Base-by-base conservation (phyloP, 495 filamentous ascomycete species). In the Bacidia rubella region DNA sequence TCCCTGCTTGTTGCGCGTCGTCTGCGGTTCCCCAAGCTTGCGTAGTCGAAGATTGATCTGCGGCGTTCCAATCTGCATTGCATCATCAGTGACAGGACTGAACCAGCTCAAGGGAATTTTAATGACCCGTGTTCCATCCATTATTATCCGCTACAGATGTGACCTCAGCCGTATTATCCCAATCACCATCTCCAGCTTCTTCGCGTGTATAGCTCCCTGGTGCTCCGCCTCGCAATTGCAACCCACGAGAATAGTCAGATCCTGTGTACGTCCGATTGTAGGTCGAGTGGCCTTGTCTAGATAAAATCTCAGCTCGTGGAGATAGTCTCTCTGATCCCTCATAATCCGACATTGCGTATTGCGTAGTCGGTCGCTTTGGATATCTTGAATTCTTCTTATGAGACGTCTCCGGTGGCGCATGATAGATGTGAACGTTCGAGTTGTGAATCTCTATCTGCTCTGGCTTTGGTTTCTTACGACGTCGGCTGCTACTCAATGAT, bases 361-460 rank as follows among this genome's bases (percentile, higher is more conserved):
- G 29, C 7, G 5, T 5, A 35, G 29, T 35, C 15, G 29, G 29
- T 35, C 15, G 29, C 5, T 35, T 7, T 35, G 29, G 7, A 15
- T 7, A 35, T 5, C 5, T 35, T 35, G 29, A 5, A 15, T 7
- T 35, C 29, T 35, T 35, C 15, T 35, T 5, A 7, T 5, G 29
- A n/a, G n/a, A n/a, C n/a, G 7, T 35, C 15, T 35, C 15, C 5
- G 29, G 15, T 7, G 29, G 7, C 29, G 53, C 12, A 35, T 55
- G 46, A 20, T 46, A 46, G n/a, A 48, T 48, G 25, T 47, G 55
- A 2, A 54, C 40, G 24, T 51, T 53, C 15, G 51, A 27, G 11
- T 52, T 42, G 7, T 42, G 49, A n/a, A 52, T 43, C n/a, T 52
- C 17, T 2, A 52, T 38, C 19, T 52, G 21, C 19, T 47, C 41